Base-by-base conservation (phyloP, 352 stramenopile genomes). In the Phytophthora litchii region DNA sequence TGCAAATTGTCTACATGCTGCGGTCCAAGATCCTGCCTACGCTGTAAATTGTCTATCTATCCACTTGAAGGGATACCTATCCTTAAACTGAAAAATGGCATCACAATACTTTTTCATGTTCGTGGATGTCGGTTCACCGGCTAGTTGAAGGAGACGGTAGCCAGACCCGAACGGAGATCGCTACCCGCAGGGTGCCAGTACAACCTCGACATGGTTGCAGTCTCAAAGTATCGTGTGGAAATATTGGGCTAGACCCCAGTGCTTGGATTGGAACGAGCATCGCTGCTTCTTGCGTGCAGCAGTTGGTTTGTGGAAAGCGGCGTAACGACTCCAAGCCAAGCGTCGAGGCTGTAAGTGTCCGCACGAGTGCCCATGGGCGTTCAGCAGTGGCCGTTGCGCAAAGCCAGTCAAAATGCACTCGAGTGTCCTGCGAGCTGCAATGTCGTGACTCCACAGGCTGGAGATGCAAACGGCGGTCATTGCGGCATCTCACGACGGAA, bases 1-100 rank as follows among this genome's bases (percentile, higher is more conserved):
- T 80, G 68, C 56, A 80, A 32, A 78, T 81, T 25, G 62, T 78
- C 27, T 81, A 79, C 54, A 59, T 68, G 43, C 60, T 82, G 12
- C 66, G 73, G 37, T 82, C 73, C 21, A 78, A 81, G 59, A 78
- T 80, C 53, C 54, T 42, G 6, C 54, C 21, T n/a, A 73, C 59
- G 45, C 49, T 78, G 42, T 74, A 72, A 60, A 61, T 41, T 52
- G 25, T 55, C 25, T 53, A 47, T 48, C 27, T 12, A 41, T 48
- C 12, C 12, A 35, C n/a, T 5, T 5, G 23, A n/a, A 21, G 13
- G 21, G 47, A 54, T 54, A 29, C 29, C 35, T 42, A 21, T 36
- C 27, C 10, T 52, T 60, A 23, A 53, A 60, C 40, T 32, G 27
- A 43, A 63, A 58, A 42, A 37, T 56, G 35, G 9, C 31, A 55